These are phyloP conservation scores for Rasamsonia emersonii DNA, from an alignment of 2,329 filamentous ascomycete genomes.

Conservation along the genomic window DNA sequence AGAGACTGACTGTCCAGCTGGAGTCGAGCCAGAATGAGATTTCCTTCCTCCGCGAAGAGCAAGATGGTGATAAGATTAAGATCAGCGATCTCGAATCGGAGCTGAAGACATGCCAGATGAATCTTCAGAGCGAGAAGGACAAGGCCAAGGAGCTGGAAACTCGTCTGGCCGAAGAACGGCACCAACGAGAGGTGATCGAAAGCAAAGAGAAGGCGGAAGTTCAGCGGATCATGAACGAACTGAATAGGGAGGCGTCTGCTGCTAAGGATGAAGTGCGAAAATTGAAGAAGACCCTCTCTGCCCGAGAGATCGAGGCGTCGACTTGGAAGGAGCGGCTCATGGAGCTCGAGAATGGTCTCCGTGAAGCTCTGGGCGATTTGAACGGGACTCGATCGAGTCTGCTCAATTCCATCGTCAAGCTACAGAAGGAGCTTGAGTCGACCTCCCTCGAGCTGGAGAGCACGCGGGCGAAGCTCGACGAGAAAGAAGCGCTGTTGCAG, in stretches of 20 bases:
- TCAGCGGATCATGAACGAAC: constrained; percentile 84
- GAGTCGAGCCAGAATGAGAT: constrained; percentile 92
- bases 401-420: constrained; percentile 75
- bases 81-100: constrained; percentile 87
- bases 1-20: constrained; percentile 79
- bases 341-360: constrained; percentile 81
- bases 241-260: constrained; percentile 72
- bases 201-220: constrained; percentile 90
- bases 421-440: constrained; percentile 80
- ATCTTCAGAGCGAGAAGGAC: constrained; percentile 77
- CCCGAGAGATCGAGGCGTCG: constrained; percentile 77
- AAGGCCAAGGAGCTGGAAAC: constrained; percentile 62
- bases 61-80: constrained; percentile 95
- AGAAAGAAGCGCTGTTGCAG: constrained; percentile 84
- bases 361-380: constrained; percentile 78
- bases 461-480: constrained; percentile 67
- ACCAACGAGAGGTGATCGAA: constrained; percentile 78
- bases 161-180: constrained; percentile 68
- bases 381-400: constrained; percentile 78
- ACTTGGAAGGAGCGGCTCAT: constrained; percentile 87
- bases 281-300: constrained; percentile 72
- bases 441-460: constrained; percentile 74
- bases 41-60: constrained; percentile 89
- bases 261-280: constrained; percentile 80
- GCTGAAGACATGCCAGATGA: constrained; percentile 68